Conservation (phyloP, 1,139 yeast species). For the Scheffersomyces illinoinensis region DNA sequence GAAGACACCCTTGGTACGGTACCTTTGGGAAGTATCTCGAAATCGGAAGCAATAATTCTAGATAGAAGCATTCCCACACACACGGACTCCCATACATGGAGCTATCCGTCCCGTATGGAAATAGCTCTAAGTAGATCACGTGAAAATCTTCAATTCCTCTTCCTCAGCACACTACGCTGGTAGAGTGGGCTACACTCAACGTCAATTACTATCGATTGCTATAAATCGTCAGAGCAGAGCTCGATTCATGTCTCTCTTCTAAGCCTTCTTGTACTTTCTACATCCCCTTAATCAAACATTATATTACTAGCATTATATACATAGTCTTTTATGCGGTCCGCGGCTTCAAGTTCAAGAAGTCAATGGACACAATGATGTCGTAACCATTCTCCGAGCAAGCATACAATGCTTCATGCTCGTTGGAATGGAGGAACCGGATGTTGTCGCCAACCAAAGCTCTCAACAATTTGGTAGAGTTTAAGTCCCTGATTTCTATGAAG, state of each 20-base stretch:
- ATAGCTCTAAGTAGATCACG: no score
- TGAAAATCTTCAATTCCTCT: no score
- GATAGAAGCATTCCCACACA: no score
- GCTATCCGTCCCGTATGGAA: no score
- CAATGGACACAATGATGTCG: slow-evolving; percentile 88
- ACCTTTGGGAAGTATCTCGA: no score
- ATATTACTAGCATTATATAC: background rate
- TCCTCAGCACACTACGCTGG: no score
- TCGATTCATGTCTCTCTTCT: background rate
- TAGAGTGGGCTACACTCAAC: no score
- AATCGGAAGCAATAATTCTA: background rate
- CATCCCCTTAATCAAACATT: background rate
- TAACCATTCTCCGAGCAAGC: slow-evolving; percentile 90
- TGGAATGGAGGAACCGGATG: slow-evolving; percentile 82
- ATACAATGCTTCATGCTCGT: slow-evolving; percentile 90
- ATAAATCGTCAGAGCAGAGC: no score
- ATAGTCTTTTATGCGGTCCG: slow-evolving; percentile 12
- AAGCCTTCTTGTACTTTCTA: background rate
- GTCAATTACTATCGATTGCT: no score
- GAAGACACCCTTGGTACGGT: background rate
- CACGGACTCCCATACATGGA: no score
- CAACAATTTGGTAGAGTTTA: slow-evolving; percentile 81
- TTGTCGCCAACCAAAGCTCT: slow-evolving; percentile 95
- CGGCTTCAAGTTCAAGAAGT: slow-evolving; percentile 63
- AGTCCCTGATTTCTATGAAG: slow-evolving; percentile 89